Base-by-base conservation (phyloP, 768 basidiomycete genomes). In the Calocera viscosa region DNA sequence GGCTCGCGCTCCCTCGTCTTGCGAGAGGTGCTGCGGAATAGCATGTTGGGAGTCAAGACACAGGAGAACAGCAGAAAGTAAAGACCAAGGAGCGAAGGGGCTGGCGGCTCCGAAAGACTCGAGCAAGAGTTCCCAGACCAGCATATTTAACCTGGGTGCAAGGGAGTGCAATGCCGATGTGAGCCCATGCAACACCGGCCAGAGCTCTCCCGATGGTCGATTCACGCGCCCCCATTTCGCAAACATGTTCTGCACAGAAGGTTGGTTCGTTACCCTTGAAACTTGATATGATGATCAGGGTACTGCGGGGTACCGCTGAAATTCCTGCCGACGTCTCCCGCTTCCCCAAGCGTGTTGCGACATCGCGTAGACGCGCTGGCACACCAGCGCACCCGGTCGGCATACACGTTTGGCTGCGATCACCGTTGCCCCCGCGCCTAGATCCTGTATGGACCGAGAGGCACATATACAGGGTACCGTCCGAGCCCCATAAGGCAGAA, bases 171-270 rank as follows among this genome's bases (percentile, higher is more conserved):
- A 38, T 38, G 35, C 35, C 35, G 35, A 38, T 38, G 35, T 38
- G 35, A 5, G 14, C 35, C 14, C 35, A 38, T 38, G 35, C 35
- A n/a, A n/a, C n/a, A 38, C 35, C 7, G 35, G 35, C 35, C 7
- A 5, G 35, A 38, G 35, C 35, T 38, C 35, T 14, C 35, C 35
- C 35, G 43, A 47, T 17, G 24, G 43, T 7, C 24, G 24, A 47
- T 47, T 47, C 43, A 47, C 43, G 43, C 24, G 16, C 43, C 24
- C 43, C 43, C 19, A n/a, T 47, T 47, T 3, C 19, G 24, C 19
- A 32, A 60, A 60, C 53, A 60, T 22, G 26, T 60, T 60, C 53
- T 60, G 26, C 53, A 30, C 16, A 60, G 53, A 60, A 60, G 26
- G 53, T 3, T 22, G 53, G 53, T 32, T 60, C 53, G 26, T 17